These are phyloP conservation scores for Penicillium longicatenatum DNA, from an alignment of 495 filamentous ascomycete genomes.

Conservation along the genomic window DNA sequence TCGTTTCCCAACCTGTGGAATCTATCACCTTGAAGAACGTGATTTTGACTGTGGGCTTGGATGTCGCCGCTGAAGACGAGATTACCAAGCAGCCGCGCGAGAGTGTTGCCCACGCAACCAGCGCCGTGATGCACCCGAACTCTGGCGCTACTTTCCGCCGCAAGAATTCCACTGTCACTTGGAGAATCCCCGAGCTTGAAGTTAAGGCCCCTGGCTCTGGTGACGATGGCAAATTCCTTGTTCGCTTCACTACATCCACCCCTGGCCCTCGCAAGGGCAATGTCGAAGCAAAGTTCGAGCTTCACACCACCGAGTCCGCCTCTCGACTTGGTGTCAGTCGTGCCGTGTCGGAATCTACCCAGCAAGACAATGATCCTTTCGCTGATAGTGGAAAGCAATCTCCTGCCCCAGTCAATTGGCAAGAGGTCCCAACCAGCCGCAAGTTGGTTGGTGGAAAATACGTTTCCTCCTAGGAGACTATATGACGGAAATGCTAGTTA, in stretches of 20 bases:
- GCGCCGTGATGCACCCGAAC: conserved; percentile 50
- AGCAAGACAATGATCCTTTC: conserved; percentile 62
- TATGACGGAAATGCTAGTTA: background rate
- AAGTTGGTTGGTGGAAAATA: conserved; percentile 83
- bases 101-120: conserved; percentile 44
- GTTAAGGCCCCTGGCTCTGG: conserved; percentile 38
- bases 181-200: conserved; percentile 84
- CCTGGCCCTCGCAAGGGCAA: conserved; percentile 72
- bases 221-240: conserved; percentile 69
- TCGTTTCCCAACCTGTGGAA: conserved; percentile 39
- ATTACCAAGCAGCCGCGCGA: conserved; percentile 46
- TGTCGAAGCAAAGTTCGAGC: conserved; percentile 83
- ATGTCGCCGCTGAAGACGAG: conserved; percentile 50
- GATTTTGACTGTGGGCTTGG: conserved; percentile 77
- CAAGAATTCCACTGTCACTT: conserved; percentile 84
- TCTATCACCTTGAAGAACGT: conserved; percentile 76
- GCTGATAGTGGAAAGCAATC: conserved; percentile 53
- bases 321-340: conserved; percentile 65
- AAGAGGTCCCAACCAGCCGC: conserved; percentile 67
- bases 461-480: conserved; percentile 27
- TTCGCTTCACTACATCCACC: conserved; percentile 76
- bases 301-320: conserved; percentile 51
- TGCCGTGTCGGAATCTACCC: conserved; percentile 26
- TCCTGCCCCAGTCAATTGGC: conserved; percentile 60
- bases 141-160: conserved; percentile 70